Conservation (phyloP, 2,329 filamentous ascomycete species). For the Fusarium sp. region DNA sequence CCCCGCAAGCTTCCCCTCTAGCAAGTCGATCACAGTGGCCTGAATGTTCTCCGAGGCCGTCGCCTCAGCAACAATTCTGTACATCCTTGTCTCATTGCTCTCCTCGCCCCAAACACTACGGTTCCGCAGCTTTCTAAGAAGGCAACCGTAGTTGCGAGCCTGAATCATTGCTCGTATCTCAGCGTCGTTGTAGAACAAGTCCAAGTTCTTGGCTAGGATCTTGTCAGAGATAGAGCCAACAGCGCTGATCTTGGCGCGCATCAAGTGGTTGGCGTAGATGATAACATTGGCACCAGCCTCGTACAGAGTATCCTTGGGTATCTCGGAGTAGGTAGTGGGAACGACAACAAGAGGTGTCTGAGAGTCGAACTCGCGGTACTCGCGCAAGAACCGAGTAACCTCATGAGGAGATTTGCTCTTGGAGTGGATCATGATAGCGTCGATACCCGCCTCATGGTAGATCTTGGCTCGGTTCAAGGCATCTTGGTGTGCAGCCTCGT, state of each 20-base stretch:
- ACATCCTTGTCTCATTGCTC: neutral
- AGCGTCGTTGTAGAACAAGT: neutral
- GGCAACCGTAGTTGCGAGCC: constrained; percentile 4
- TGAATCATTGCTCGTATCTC: neutral
- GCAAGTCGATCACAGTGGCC: neutral
- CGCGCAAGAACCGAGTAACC: constrained; percentile 9
- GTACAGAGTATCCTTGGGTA: neutral
- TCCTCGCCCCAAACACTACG: constrained; percentile 1
- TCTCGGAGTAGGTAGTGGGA: neutral
- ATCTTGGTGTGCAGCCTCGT: neutral
- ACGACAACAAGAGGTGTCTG: constrained; percentile 4
- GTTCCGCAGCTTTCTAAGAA: neutral
- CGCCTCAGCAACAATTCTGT: constrained; percentile 1
- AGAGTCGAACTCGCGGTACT: neutral
- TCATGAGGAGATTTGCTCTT: constrained; percentile 15
- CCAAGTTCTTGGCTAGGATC: constrained; percentile 1
- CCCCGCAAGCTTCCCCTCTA: neutral
- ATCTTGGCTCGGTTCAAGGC: constrained; percentile 9
- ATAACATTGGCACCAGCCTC: constrained; percentile 19
- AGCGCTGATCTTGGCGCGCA: constrained; percentile 19
- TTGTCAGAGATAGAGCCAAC: constrained; percentile 7
- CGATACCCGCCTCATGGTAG: constrained; percentile 11
- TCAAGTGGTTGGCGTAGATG: constrained; percentile 18
- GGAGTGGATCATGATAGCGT: constrained; percentile 24
- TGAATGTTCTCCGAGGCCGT: constrained; percentile 1